Conservation (phyloP, 2,329 filamentous ascomycete genomes). For the Pseudogymnoascus sp. region DNA sequence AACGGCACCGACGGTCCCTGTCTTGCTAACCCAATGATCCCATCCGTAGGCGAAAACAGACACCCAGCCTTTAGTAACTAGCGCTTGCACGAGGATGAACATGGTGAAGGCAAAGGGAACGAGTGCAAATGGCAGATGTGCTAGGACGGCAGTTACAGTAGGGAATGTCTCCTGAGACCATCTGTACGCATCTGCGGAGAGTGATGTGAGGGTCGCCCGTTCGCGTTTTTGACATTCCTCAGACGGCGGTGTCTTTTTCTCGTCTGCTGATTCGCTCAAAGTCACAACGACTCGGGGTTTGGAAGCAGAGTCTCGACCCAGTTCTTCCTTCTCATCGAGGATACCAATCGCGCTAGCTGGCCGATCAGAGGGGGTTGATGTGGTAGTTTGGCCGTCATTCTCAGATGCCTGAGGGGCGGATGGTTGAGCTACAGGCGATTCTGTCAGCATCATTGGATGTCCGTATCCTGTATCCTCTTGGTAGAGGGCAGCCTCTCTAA, state of each 20-base stretch:
- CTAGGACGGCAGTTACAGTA: conserved; percentile 54
- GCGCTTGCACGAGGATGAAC: conserved; percentile 65
- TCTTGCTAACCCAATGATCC: conserved; percentile 63
- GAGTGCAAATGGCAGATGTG: conserved; percentile 58
- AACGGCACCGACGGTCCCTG: conserved; percentile 58
- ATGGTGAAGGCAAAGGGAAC: conserved; percentile 66
- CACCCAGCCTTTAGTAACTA: conserved; percentile 69
- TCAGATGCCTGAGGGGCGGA: conserved; percentile 13
- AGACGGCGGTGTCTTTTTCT: conserved; percentile 15
- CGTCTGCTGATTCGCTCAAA: conserved; percentile 15
- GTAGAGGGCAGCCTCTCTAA: conserved; percentile 21
- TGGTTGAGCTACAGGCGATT: not conserved
- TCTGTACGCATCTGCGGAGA: conserved; percentile 36
- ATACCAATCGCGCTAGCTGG: conserved; percentile 14
- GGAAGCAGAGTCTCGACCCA: not conserved
- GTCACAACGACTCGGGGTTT: conserved; percentile 10
- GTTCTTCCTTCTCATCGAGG: conserved; percentile 15
- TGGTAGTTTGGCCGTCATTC: conserved; percentile 12
- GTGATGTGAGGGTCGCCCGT: conserved; percentile 44
- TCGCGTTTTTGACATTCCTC: conserved; percentile 11
- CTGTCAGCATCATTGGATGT: not conserved
- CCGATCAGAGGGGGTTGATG: conserved; percentile 13
- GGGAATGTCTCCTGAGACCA: conserved; percentile 65
- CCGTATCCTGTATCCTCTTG: conserved; percentile 6
- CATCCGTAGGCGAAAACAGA: conserved; percentile 64